Evolutionary conservation across 163 green algal species (phyloP), one percentile per base, ranked within the genome.

Genomic region (Scenedesmus sp.): DNA sequence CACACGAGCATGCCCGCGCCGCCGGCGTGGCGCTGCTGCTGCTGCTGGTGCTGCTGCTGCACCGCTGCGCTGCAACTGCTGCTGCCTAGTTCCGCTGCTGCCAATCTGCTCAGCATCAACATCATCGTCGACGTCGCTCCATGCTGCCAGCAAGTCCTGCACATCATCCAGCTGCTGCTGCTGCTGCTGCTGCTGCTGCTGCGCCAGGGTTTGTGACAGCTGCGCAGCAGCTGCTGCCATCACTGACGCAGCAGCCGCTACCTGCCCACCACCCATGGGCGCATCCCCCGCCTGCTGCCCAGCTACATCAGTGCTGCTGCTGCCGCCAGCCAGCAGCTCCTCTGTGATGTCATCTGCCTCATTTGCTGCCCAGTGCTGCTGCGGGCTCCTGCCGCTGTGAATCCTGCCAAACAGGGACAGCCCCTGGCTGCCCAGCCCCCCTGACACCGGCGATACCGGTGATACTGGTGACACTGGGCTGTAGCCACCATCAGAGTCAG

Each of bases 331-430:
- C 34, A 52, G 60, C 85, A 67, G 64, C 60, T 54, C 85, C 1
- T 66, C 67, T 13, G 26, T 15, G 6, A 56, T 84, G 77, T 73
- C 66, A 56, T 57, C 86, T 73, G 73, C 66, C 15, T 70, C 55
- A 10, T 74, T 12, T 5, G 52, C 52, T 73, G 70, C 87, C 87
- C 87, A 91, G 7, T 77, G 87, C 87, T 76, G 87, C 57, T 85
- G 67, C 1, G 87, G 87, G 55, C 87, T 91, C n/a, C 87, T 85
- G 87, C 87, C 87, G n/a, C 70, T 91, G 56, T 91, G 87, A 13
- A 91, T 66, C 70, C 23, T 16, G 23, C 87, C 87, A 77, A 91
- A 91, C 70, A 91, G n/a, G 9, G 87, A 91, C 70, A 79, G 3
- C 23, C 70, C 70, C 70, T 46, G 70, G 70, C 70, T 52, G 20